Conservation (phyloP, 257 asterid genomes). For the Nicotiana attenuata region DNA sequence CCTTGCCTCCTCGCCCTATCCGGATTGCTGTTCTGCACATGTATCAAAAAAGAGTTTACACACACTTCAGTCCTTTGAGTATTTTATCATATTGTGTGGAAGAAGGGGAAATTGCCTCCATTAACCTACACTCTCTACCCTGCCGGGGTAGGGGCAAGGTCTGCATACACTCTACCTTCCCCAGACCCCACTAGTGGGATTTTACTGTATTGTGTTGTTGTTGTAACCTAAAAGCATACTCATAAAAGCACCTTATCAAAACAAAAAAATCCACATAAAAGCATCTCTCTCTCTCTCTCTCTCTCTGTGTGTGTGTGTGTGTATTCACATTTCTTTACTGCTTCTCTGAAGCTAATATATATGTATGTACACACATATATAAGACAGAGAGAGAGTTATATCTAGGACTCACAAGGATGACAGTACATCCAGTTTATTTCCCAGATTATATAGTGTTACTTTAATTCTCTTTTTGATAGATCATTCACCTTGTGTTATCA, state of each 20-base stretch:
- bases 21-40: constrained; percentile 74
- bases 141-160: too few species aligned
- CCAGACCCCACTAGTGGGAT: too few species aligned
- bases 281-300: neutral
- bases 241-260: too few species aligned
- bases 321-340: neutral
- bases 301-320: neutral
- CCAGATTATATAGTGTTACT: neutral
- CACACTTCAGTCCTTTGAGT: constrained; percentile 14
- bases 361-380: too few species aligned
- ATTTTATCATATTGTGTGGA: neutral
- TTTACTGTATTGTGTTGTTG: too few species aligned
- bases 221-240: too few species aligned
- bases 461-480: neutral
- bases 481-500: neutral
- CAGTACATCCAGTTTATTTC: neutral
- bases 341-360: neutral
- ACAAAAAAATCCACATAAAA: neutral
- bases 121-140: neutral
- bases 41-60: constrained; percentile 11
- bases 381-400: neutral
- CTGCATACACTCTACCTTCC: too few species aligned
- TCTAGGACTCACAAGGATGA: neutral
- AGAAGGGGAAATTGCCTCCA: neutral
- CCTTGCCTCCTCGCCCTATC: constrained; percentile 94